phyloP scores from a whole-genome alignment of 2,329 filamentous ascomycete genomes.

The Pezicula rhizophila region DNA sequence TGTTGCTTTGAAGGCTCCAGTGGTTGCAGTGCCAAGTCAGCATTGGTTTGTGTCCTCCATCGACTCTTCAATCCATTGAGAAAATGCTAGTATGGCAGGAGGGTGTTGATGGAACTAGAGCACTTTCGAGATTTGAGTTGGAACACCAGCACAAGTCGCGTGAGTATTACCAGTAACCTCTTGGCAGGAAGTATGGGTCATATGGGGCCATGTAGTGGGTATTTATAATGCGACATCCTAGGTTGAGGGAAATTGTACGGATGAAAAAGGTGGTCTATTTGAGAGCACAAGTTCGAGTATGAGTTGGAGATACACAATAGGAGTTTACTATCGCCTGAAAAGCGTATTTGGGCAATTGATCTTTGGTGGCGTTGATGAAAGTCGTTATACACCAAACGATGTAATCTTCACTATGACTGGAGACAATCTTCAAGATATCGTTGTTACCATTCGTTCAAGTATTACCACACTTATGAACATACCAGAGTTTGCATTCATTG shows the following conservation, averaged over 20 bases:
- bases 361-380: slow-evolving; percentile 35
- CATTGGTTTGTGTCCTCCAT: slow-evolving; percentile 11
- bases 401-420: slow-evolving; percentile 34
- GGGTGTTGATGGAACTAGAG: slow-evolving; percentile 34
- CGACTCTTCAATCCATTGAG: background rate
- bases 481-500: slow-evolving; percentile 22
- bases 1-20: slow-evolving; percentile 12
- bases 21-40: slow-evolving; percentile 12
- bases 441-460: slow-evolving; percentile 31
- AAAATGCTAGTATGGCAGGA: slow-evolving; percentile 16
- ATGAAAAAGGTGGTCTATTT: slow-evolving; percentile 31
- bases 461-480: slow-evolving; percentile 16
- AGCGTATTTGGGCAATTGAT: slow-evolving; percentile 33
- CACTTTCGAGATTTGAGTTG: slow-evolving; percentile 33
- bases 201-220: slow-evolving; percentile 55
- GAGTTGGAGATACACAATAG: slow-evolving; percentile 37
- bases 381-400: slow-evolving; percentile 31
- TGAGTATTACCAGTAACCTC: slow-evolving; percentile 33
- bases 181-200: slow-evolving; percentile 42
- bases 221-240: slow-evolving; percentile 44
- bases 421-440: slow-evolving; percentile 33
- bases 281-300: slow-evolving; percentile 29
- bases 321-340: slow-evolving; percentile 30
- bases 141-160: slow-evolving; percentile 30
- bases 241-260: slow-evolving; percentile 29